Evolutionary conservation across 2,329 filamentous ascomycete species (phyloP).

Genomic region (Tolypocladium pustulatum): DNA sequence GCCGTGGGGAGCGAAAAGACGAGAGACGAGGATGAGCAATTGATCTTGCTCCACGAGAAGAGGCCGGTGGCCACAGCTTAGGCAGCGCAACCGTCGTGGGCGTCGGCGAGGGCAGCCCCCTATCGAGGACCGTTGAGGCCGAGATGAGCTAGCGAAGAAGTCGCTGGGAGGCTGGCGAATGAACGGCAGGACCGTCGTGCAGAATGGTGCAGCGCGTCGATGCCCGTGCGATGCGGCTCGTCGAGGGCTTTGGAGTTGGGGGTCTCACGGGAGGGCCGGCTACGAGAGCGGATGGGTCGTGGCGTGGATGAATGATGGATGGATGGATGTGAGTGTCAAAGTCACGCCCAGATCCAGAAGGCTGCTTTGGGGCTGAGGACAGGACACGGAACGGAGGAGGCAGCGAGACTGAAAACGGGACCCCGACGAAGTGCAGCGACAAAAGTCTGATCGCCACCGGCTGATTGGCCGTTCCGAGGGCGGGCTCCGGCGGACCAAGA

Average conservation of each 20-base stretch:
- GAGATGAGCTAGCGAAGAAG: background rate
- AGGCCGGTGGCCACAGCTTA: background rate
- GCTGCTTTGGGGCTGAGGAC: background rate
- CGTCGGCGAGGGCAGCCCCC: background rate
- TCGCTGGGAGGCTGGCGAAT: background rate
- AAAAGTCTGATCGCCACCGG: constrained; percentile 23
- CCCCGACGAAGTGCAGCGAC: constrained; percentile 3
- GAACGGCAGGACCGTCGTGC: background rate
- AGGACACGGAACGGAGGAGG: background rate
- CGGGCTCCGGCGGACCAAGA: constrained; percentile 6
- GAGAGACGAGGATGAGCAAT: background rate
- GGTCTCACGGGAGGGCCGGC: background rate
- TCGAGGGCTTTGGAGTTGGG: background rate
- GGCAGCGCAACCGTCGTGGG: background rate
- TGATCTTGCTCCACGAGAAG: background rate
- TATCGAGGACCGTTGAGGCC: constrained; percentile 1
- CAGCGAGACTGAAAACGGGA: constrained; percentile 9
- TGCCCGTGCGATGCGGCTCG: background rate
- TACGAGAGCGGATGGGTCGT: background rate
- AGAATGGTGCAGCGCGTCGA: background rate
- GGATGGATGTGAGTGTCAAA: background rate
- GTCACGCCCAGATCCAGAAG: background rate
- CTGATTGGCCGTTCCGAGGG: constrained; percentile 22
- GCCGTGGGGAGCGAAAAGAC: constrained; percentile 1
- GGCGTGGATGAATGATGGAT: background rate